These are phyloP conservation scores for Ophiostoma fasciatum DNA, from an alignment of 2,329 filamentous ascomycete genomes.

Conservation along the genomic window DNA sequence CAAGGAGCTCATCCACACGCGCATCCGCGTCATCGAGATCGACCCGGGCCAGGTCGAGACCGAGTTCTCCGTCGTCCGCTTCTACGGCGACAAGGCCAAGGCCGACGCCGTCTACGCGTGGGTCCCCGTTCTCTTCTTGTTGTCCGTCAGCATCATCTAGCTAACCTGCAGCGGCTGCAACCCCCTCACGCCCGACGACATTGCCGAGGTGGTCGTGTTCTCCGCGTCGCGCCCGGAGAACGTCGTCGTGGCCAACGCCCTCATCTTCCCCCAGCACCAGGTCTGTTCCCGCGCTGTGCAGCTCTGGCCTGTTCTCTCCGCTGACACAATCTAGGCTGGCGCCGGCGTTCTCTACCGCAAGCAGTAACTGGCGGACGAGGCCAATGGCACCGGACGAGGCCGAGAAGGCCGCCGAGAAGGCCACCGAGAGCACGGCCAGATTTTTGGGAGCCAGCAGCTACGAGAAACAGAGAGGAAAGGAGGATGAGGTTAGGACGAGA, in stretches of 20 bases:
- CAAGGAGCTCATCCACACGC: conserved; percentile 66
- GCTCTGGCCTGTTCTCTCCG: no score
- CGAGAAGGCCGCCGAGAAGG: no score
- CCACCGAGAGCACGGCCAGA: no score
- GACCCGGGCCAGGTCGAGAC: conserved; percentile 92
- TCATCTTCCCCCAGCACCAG: conserved; percentile 84
- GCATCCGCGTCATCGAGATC: conserved; percentile 73
- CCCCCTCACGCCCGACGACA: conserved; percentile 76
- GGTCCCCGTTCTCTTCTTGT: conserved; percentile 17
- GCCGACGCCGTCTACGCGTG: conserved; percentile 81
- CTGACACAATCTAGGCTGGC: no score
- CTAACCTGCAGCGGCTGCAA: conserved; percentile 46
- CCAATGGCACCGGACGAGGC: no score
- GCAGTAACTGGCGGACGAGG: no score
- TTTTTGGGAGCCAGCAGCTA: no score
- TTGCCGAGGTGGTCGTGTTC: conserved; percentile 84
- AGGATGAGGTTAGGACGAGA: no score
- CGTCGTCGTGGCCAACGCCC: conserved; percentile 74
- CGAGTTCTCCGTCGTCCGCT: conserved; percentile 79
- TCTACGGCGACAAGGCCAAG: conserved; percentile 77
- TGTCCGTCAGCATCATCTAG: background rate
- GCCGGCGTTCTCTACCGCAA: no score
- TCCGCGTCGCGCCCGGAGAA: conserved; percentile 73
- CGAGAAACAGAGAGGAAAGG: no score
- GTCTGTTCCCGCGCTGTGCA: no score